Evolutionary conservation across 1,284 basidiomycete species (phyloP).

Genomic region (Cutaneotrichosporon sp.): DNA sequence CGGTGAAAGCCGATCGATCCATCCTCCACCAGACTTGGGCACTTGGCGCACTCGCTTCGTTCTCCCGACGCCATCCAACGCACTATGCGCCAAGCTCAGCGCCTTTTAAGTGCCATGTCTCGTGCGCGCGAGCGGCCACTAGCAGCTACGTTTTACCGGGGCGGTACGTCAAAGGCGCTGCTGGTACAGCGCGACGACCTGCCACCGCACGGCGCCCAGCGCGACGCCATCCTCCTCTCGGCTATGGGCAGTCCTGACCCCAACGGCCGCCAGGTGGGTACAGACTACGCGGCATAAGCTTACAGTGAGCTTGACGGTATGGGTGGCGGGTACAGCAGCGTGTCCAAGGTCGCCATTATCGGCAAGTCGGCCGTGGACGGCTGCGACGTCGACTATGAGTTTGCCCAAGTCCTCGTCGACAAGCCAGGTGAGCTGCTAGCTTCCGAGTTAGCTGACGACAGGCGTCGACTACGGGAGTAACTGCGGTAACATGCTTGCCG

Average conservation of each 20-base stretch:
- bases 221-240: conserved; percentile 61
- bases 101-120: neutral
- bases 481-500: conserved; percentile 34
- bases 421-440: conserved; percentile 9
- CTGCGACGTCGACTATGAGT: conserved; percentile 32
- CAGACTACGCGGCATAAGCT: neutral
- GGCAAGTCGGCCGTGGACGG: conserved; percentile 39
- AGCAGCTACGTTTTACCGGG: conserved; percentile 48
- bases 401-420: conserved; percentile 23
- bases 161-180: conserved; percentile 74
- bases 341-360: conserved; percentile 74
- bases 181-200: conserved; percentile 57
- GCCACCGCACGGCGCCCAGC: conserved; percentile 53
- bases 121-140: conserved; percentile 1
- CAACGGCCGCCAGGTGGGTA: conserved; percentile 49
- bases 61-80: too few species aligned
- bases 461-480: conserved; percentile 30
- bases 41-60: too few species aligned
- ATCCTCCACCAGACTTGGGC: too few species aligned
- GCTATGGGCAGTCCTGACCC: conserved; percentile 82
- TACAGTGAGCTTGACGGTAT: conserved; percentile 60
- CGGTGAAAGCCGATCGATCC: too few species aligned
- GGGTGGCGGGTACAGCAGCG: conserved; percentile 70
- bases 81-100: too few species aligned
- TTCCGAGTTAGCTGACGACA: conserved; percentile 2